Percentiles rank a stretch among this genome's conserved stretches.
These are phyloP conservation scores for Calonectria ilicicola DNA, from an alignment of 2,329 filamentous ascomycete genomes.

Conservation along the genomic window DNA sequence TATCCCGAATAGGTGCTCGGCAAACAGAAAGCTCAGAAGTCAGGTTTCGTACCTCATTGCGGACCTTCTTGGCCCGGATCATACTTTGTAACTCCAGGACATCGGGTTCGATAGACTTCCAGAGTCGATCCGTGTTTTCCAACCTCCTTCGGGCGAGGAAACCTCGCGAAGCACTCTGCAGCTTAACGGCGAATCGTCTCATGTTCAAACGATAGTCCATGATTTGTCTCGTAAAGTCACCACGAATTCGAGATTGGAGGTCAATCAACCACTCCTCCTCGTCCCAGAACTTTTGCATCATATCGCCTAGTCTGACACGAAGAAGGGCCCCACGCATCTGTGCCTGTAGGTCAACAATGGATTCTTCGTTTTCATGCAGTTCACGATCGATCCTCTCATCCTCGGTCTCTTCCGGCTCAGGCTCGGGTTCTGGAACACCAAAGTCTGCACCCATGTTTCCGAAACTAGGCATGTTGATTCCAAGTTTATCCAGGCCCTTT, in stretches of 20 bases:
- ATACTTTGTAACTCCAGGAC: conserved; percentile 87
- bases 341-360: conserved; percentile 84
- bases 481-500: conserved; percentile 95
- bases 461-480: conserved; percentile 96
- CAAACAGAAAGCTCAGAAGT: conserved; percentile 71
- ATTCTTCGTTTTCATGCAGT: conserved; percentile 78
- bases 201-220: conserved; percentile 85
- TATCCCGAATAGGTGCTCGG: conserved; percentile 72
- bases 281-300: conserved; percentile 93
- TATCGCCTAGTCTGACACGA: conserved; percentile 80
- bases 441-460: conserved; percentile 97
- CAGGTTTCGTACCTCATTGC: conserved; percentile 67
- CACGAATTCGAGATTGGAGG: conserved; percentile 87
- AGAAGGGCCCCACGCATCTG: conserved; percentile 86
- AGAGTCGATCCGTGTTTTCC: conserved; percentile 72
- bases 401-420: conserved; percentile 87
- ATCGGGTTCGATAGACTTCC: conserved; percentile 77
- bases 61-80: conserved; percentile 75
- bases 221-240: conserved; percentile 88
- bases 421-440: conserved; percentile 79
- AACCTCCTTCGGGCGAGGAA: conserved; percentile 76
- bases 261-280: conserved; percentile 82
- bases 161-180: conserved; percentile 85
- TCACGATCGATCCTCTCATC: conserved; percentile 89
- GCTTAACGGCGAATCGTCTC: conserved; percentile 80